A percentile compares a stretch with the other conserved stretches of the same genome.
phyloP scores from a whole-genome alignment of 2,329 filamentous ascomycete species.

The Coccinonectria pachysandricola region DNA sequence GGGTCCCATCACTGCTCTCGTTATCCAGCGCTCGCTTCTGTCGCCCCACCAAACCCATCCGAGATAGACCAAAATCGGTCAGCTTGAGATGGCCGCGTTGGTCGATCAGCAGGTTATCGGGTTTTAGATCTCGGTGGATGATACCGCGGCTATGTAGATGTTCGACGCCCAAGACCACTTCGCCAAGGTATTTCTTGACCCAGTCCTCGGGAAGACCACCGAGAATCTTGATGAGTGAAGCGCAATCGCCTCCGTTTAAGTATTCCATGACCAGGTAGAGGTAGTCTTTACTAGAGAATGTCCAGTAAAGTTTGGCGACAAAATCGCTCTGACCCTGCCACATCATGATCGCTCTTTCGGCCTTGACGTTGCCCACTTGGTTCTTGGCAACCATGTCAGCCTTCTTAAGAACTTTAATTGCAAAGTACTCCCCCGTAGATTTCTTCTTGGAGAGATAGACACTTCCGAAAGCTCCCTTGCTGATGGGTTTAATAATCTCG shows the following conservation, averaged over 20 bases:
- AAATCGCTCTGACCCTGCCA: conserved; percentile 99
- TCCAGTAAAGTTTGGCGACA: conserved; percentile 98
- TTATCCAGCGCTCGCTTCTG: conserved; percentile 86
- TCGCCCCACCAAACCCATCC: conserved; percentile 92
- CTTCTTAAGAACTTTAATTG: conserved; percentile 97
- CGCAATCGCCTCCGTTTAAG: conserved; percentile 92
- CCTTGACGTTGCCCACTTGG: conserved; percentile 97
- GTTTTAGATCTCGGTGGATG: conserved; percentile 93
- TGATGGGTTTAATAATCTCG: conserved; percentile 98
- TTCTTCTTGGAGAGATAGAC: conserved; percentile 99
- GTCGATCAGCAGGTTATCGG: conserved; percentile 94
- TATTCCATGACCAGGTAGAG: conserved; percentile 99
- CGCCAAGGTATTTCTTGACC: conserved; percentile 94
- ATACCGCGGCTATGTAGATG: conserved; percentile 91
- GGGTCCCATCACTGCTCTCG: conserved; percentile 68
- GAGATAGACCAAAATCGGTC: conserved; percentile 92
- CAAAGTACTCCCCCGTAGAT: conserved; percentile 94
- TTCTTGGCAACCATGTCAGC: conserved; percentile 99
- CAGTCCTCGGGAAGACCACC: conserved; percentile 91
- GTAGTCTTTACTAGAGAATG: conserved; percentile 98
- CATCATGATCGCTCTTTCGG: conserved; percentile 99
- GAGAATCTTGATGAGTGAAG: conserved; percentile 88
- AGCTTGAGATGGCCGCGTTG: conserved; percentile 93
- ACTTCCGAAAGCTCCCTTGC: conserved; percentile 95
- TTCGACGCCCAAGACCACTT: conserved; percentile 93